Percentiles rank a stretch among this genome's conserved stretches.
phyloP scores from a whole-genome alignment of 2,329 filamentous ascomycete species.

The Mariannaea sp. region DNA sequence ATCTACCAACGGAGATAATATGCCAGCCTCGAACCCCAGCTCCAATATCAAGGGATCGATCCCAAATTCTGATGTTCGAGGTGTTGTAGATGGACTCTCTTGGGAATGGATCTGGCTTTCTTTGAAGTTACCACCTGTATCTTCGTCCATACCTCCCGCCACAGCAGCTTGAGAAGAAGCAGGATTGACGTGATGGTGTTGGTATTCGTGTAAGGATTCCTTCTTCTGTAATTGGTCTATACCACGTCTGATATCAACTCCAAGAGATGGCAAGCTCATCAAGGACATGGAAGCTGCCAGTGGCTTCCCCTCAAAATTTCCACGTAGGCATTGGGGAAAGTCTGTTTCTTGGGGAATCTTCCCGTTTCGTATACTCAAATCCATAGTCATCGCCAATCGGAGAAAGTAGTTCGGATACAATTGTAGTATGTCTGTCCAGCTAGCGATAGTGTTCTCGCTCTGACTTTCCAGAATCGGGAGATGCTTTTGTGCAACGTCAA shows the following conservation, averaged over 20 bases:
- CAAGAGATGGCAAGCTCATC: not conserved
- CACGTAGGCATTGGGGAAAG: slow-evolving; percentile 25
- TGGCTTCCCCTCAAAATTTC: slow-evolving; percentile 7
- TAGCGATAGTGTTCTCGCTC: slow-evolving; percentile 2
- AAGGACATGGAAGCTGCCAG: slow-evolving; percentile 4
- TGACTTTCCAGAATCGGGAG: not conserved
- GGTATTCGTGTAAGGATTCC: not conserved
- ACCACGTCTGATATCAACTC: not conserved
- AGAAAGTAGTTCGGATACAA: slow-evolving; percentile 28
- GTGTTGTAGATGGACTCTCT: not conserved
- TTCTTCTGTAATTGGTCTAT: not conserved
- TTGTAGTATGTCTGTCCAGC: slow-evolving; percentile 29
- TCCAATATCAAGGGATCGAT: slow-evolving; percentile 8
- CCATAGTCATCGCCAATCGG: slow-evolving; percentile 32
- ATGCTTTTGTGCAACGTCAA: slow-evolving; percentile 26
- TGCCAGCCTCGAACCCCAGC: slow-evolving; percentile 8
- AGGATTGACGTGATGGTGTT: not conserved
- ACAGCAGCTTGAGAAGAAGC: not conserved
- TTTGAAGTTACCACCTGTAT: not conserved
- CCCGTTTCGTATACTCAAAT: slow-evolving; percentile 33
- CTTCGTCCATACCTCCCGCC: not conserved
- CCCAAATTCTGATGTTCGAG: slow-evolving; percentile 1
- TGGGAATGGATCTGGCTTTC: not conserved
- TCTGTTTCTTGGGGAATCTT: slow-evolving; percentile 32
- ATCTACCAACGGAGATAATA: slow-evolving; percentile 8